phyloP scores from a whole-genome alignment of 2,329 filamentous ascomycete species.

The Tolypocladium amazonense region DNA sequence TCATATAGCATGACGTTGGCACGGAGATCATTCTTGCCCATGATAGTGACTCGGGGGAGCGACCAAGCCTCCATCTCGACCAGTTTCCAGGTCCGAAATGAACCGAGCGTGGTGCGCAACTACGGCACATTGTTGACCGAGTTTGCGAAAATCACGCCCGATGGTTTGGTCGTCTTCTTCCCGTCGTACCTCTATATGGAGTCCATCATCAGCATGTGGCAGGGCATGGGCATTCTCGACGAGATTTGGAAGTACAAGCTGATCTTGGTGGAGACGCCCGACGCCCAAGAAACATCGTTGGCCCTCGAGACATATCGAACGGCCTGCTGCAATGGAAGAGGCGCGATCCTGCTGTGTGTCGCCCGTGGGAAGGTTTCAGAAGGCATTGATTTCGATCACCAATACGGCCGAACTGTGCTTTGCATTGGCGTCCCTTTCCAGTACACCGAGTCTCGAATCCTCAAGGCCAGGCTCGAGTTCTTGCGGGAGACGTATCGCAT shows the following conservation, averaged over 20 bases:
- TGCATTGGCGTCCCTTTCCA: conserved; percentile 98
- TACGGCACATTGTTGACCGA: conserved; percentile 90
- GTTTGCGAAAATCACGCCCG: conserved; percentile 90
- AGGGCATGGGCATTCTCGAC: conserved; percentile 95
- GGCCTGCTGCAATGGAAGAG: conserved; percentile 92
- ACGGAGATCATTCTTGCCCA: conserved; percentile 86
- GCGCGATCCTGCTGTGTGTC: conserved; percentile 87
- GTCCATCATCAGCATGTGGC: conserved; percentile 98
- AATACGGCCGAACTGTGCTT: conserved; percentile 90
- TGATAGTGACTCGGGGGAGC: conserved; percentile 92
- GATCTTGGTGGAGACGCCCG: conserved; percentile 93
- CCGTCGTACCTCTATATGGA: conserved; percentile 99
- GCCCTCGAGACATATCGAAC: conserved; percentile 95
- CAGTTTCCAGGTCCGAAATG: conserved; percentile 89
- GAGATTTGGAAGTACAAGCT: conserved; percentile 99
- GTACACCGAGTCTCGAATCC: conserved; percentile 93
- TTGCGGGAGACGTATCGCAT: conserved; percentile 96
- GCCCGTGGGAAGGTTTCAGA: conserved; percentile 95
- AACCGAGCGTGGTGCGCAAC: conserved; percentile 92
- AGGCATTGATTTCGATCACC: conserved; percentile 98
- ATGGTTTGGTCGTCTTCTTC: conserved; percentile 98
- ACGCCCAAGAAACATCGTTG: conserved; percentile 92
- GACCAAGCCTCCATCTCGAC: conserved; percentile 92
- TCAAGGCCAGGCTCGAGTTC: conserved; percentile 93
- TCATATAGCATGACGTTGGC: conserved; percentile 97